Base-by-base conservation (phyloP, 345 rosid species). In the Aegle marmelos region DNA sequence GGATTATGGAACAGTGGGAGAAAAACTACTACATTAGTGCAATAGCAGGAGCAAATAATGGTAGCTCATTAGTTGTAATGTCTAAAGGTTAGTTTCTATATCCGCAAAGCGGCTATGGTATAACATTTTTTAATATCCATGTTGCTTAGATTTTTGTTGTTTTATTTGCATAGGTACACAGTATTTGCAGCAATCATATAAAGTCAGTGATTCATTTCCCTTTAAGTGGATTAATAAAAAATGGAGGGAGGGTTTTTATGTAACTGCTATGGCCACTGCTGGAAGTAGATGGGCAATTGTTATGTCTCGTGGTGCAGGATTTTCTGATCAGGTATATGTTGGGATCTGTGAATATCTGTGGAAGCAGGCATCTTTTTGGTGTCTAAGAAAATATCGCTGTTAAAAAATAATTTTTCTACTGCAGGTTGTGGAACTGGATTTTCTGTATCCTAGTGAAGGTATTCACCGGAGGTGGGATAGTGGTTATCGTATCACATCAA, bases 1-100 rank as follows among this genome's bases (percentile, higher is more conserved):
- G 99, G 98, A 94, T 95, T 75, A 89, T 95, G 97, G 98, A 95
- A 80, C 97, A 95, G 64, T 95, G 98, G 99, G 98, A 95, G 80
- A 95, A 90, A 81, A 95, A 90, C 81, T 94, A 87, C 84, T 95
- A 95, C 84, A 92, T 95, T 79, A 93, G 93, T 82, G 93, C 99
- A 79, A 91, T 95, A 62, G 99, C 98, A 25, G 99, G 99, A 83
- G 92, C 95, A 64, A 88, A 80, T 80, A 89, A 87, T 83, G 99
- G 97, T 53, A 92, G 95, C 84, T 93, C 98, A 16, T 86, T 95
- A 34, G 97, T 94, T 81, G 97, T 95, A 76, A 95, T 95, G 99
- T 95, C 99, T 6, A 92, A 95, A 82, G 99, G 99, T 95, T 68
- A 69, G 89, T 81, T 30, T 76, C 68, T 30, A 70, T 62, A 64